These are phyloP conservation scores for Arthrobotrys sphaeroides DNA, from an alignment of 2,329 filamentous ascomycete species.

Conservation along the genomic window DNA sequence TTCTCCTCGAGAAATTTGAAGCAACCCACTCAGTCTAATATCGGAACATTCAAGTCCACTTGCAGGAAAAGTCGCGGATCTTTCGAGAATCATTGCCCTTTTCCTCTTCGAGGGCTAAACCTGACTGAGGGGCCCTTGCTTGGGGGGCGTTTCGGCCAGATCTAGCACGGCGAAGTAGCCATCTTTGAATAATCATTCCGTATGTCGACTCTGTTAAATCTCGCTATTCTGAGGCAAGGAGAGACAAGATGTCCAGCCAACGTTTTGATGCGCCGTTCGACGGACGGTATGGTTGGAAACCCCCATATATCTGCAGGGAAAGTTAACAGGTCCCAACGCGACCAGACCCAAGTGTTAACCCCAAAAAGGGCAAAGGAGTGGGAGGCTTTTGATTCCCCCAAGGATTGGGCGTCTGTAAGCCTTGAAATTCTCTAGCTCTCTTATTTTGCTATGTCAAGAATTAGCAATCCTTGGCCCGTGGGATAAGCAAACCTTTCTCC, in stretches of 20 bases:
- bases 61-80: constrained; percentile 40
- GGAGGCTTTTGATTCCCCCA: background rate
- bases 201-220: background rate
- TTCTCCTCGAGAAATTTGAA: constrained; percentile 29
- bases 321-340: constrained; percentile 13
- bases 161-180: constrained; percentile 13
- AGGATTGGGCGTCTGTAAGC: background rate
- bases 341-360: constrained; percentile 21
- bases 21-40: constrained; percentile 24
- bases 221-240: constrained; percentile 15
- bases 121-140: background rate
- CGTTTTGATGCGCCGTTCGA: constrained; percentile 29
- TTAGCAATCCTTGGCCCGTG: constrained; percentile 12
- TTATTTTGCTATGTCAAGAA: constrained; percentile 1
- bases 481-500: background rate
- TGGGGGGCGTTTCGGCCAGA: background rate
- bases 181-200: constrained; percentile 12
- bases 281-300: constrained; percentile 26
- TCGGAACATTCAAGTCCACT: constrained; percentile 16
- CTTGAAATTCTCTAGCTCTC: background rate
- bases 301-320: constrained; percentile 22
- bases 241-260: background rate
- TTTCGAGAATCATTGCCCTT: constrained; percentile 45
- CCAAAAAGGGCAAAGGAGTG: constrained; percentile 44
- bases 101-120: background rate